Evolutionary conservation across 345 rosid genomes (phyloP).

Genomic region (Ricinus communis): DNA sequence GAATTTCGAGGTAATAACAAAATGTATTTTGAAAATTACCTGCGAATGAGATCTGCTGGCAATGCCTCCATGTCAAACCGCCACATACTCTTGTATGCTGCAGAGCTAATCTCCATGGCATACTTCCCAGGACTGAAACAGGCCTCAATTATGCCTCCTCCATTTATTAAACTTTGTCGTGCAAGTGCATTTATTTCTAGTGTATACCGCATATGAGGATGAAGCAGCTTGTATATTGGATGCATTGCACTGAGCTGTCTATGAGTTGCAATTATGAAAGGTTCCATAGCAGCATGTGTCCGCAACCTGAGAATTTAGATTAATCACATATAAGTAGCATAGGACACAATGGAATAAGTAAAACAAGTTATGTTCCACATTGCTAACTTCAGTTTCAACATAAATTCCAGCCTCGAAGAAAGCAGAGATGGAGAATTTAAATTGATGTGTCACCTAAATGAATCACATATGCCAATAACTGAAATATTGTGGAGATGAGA

Average conservation of each 20-base stretch:
- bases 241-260: constrained; percentile 88
- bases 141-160: constrained; percentile 89
- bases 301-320: constrained; percentile 55
- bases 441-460: too few species aligned
- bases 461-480: not conserved
- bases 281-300: constrained; percentile 94
- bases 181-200: constrained; percentile 89
- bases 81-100: constrained; percentile 78
- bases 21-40: constrained; percentile 38
- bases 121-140: constrained; percentile 77
- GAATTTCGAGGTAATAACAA: constrained; percentile 2
- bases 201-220: constrained; percentile 93
- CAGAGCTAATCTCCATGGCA: constrained; percentile 91
- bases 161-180: constrained; percentile 81
- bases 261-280: constrained; percentile 81
- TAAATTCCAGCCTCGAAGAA: not conserved
- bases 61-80: constrained; percentile 88
- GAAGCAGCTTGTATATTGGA: constrained; percentile 79
- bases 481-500: not conserved
- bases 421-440: not conserved
- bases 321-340: not conserved
- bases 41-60: constrained; percentile 89
- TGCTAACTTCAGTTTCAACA: not conserved
- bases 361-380: not conserved
- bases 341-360: not conserved